These are phyloP conservation scores for Diversispora epigaea DNA, from an alignment of 192 early-diverging fungal genomes.

Conservation along the genomic window DNA sequence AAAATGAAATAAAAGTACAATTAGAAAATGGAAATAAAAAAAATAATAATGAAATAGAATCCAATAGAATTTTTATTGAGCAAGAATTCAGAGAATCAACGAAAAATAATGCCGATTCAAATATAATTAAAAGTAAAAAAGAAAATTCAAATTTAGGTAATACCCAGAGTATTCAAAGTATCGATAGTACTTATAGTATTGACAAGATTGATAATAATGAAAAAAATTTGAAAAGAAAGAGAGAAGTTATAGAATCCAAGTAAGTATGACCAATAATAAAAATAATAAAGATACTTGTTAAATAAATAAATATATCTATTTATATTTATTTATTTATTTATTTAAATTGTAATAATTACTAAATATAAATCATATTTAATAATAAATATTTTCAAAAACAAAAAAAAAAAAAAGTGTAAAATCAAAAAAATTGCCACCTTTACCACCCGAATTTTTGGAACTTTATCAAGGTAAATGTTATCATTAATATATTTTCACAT, in stretches of 20 bases:
- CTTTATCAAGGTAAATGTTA: not conserved
- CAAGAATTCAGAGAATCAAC: too few relatives aligned
- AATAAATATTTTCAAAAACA: not conserved
- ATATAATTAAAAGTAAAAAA: too few relatives aligned
- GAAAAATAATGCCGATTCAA: too few relatives aligned
- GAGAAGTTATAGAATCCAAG: not conserved
- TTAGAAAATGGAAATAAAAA: too few relatives aligned
- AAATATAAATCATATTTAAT: not conserved
- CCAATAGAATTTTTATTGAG: too few relatives aligned
- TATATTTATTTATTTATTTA: not conserved
- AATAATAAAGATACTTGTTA: not conserved
- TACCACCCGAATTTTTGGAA: constrained; percentile 7
- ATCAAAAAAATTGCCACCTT: not conserved
- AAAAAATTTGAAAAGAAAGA: not conserved
- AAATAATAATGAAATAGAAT: too few relatives aligned
- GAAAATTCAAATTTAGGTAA: too few relatives aligned
- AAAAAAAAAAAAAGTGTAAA: not conserved
- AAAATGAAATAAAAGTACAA: too few relatives aligned
- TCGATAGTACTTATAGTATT: too few relatives aligned
- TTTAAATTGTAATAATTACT: too few relatives aligned
- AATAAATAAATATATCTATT: not conserved
- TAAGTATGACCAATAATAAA: too few relatives aligned
- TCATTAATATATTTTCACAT: not conserved
- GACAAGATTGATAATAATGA: not conserved
- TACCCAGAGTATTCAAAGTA: too few relatives aligned